Evolutionary conservation across 768 basidiomycete genomes (phyloP), one percentile per base, ranked within the genome.

Genomic region (Hemileccinum rubropunctum): DNA sequence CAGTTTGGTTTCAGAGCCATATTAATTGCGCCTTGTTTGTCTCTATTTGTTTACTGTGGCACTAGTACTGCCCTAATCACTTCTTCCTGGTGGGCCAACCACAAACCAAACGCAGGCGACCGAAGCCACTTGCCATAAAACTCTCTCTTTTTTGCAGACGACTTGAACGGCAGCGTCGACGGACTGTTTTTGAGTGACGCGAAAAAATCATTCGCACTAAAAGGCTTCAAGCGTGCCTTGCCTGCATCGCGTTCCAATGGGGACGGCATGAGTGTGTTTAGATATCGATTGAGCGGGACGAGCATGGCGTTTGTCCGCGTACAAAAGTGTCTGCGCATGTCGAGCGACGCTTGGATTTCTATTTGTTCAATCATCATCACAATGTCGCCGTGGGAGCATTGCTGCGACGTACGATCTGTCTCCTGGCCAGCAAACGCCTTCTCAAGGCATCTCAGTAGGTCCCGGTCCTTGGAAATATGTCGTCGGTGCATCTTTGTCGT

Each of bases 241-340:
- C 58, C 56, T 2, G 54, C 48, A 41, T 64, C 58, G 14, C 72
- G 59, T 28, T 77, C 82, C 8, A 73, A 68, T 6, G 82, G 85
- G 17, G 82, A 77, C 50, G 91, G 90, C 65, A 94, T 91, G 42
- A 95, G 78, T 1, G 86, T 86, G 52, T 89, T 87, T 36, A 98
- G 83, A 73, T 98, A 98, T 56, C 95, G 82, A 58, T 95, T 86
- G 5, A 98, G 77, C 0, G 95, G 95, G 3, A 90, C 85, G 18
- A 98, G 80, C 53, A 98, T 76, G 47, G 86, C 86, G 17, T 86
- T 88, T 1, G 95, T 92, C 39, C 95, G 79, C 35, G 87, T 81
- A 46, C 83, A 83, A 65, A 98, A 92, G 62, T 98, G 92, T 40
- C 82, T 75, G 20, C 91, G 83, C 12, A 95, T 73, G 47, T 71